Conservation (phyloP, 176 grass and related monocot genomes). For the Carex kokanica region DNA sequence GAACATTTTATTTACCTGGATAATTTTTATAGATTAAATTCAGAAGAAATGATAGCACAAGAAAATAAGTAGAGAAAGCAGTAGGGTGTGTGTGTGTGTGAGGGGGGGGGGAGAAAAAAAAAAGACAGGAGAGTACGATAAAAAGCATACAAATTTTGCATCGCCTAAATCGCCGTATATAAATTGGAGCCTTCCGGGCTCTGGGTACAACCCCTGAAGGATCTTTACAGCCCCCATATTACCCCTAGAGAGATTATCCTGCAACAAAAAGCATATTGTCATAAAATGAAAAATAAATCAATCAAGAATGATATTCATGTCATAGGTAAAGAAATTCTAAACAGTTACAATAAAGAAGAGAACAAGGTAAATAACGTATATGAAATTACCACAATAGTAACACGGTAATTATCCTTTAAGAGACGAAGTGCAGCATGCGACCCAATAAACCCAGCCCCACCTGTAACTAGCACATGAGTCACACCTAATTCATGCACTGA, state of each 20-base stretch:
- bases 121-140: background rate
- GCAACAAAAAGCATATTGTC: slow-evolving; percentile 11
- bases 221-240: slow-evolving; percentile 84
- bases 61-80: background rate
- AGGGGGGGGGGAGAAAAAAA: background rate
- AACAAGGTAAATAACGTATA: slow-evolving; percentile 6
- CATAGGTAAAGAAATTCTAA: background rate
- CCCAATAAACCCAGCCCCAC: slow-evolving; percentile 90
- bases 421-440: slow-evolving; percentile 94
- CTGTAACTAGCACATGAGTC: slow-evolving; percentile 97
- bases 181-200: slow-evolving; percentile 93
- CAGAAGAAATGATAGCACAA: slow-evolving; percentile 15
- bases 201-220: slow-evolving; percentile 69
- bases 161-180: slow-evolving; percentile 96
- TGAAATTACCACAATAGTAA: slow-evolving; percentile 96
- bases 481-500: slow-evolving; percentile 81
- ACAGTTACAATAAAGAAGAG: background rate
- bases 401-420: slow-evolving; percentile 77
- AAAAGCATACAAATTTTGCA: slow-evolving; percentile 77
- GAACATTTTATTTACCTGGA: slow-evolving; percentile 90
- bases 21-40: slow-evolving; percentile 41
- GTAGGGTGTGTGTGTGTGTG: background rate
- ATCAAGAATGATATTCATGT: background rate
- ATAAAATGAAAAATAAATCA: background rate
- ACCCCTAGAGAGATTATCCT: slow-evolving; percentile 99